Evolutionary conservation across 352 stramenopile species (phyloP).

Genomic region (Pseudoperonospora humuli): DNA sequence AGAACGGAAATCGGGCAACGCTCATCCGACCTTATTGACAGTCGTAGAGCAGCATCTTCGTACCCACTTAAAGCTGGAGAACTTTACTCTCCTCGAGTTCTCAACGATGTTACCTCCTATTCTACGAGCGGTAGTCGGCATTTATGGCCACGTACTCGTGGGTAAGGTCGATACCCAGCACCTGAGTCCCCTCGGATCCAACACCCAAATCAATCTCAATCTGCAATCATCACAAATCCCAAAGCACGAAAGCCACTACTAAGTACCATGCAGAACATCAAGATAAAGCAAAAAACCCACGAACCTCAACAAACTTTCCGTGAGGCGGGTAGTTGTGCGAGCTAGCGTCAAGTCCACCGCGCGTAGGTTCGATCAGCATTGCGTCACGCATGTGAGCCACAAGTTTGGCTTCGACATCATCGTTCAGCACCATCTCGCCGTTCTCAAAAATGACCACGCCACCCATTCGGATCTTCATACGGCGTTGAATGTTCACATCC

Average conservation of each 20-base stretch:
- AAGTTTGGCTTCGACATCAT: conserved; percentile 90
- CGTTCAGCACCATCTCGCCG: conserved; percentile 89
- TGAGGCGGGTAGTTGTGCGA: conserved; percentile 91
- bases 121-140: conserved; percentile 96
- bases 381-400: conserved; percentile 92
- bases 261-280: background rate
- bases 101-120: conserved; percentile 6
- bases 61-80: conserved; percentile 4
- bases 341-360: conserved; percentile 64
- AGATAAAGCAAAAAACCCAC: background rate
- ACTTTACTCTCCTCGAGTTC: conserved; percentile 4
- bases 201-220: conserved; percentile 93
- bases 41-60: background rate
- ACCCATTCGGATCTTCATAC: conserved; percentile 85
- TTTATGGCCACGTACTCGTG: conserved; percentile 98
- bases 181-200: conserved; percentile 68
- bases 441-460: conserved; percentile 92
- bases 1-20: conserved; percentile 6
- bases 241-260: background rate
- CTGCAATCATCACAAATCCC: conserved; percentile 14
- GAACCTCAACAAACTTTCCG: conserved; percentile 91
- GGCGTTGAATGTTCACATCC: conserved; percentile 63
- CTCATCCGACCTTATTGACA: conserved; percentile 9
- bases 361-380: conserved; percentile 81
- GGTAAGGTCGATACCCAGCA: conserved; percentile 96